Evolutionary conservation across 2,329 filamentous ascomycete species (phyloP).

Genomic region (Hirsutella minnesotensis): DNA sequence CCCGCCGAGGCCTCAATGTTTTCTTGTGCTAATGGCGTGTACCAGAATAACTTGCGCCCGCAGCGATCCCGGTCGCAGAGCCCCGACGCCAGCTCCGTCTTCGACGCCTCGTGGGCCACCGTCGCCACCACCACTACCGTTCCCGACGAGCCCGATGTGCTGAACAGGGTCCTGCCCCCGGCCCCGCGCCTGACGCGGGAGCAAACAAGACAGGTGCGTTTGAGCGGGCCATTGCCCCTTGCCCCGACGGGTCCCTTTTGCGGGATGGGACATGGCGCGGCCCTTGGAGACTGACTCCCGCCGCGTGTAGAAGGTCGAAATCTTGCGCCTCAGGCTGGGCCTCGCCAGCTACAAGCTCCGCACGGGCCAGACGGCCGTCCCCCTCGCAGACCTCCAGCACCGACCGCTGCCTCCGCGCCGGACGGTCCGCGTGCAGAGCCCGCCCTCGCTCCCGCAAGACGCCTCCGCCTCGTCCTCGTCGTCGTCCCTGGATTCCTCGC

Average conservation of each 20-base stretch:
- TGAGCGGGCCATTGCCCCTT: background rate
- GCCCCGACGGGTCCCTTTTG: too few species aligned
- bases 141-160: slow-evolving; percentile 21
- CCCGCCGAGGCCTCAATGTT: too few species aligned
- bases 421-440: slow-evolving; percentile 13
- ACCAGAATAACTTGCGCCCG: too few species aligned
- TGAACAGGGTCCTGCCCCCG: slow-evolving; percentile 1
- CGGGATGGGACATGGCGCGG: too few species aligned
- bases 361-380: slow-evolving; percentile 58
- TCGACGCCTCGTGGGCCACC: slow-evolving; percentile 34
- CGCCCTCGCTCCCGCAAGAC: slow-evolving; percentile 1
- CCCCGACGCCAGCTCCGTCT: slow-evolving; percentile 35
- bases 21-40: too few species aligned
- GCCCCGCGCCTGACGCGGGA: slow-evolving; percentile 33
- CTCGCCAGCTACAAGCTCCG: slow-evolving; percentile 65
- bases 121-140: slow-evolving; percentile 34
- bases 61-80: slow-evolving; percentile 17
- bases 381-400: slow-evolving; percentile 46
- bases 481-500: background rate
- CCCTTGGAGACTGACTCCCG: too few species aligned
- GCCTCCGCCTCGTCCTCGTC: background rate
- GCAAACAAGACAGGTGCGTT: slow-evolving; percentile 38
- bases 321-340: slow-evolving; percentile 54
- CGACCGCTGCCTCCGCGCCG: slow-evolving; percentile 16
- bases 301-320: slow-evolving; percentile 43